phyloP scores from a whole-genome alignment of 306 rosid species.

The Prunus mongolica region DNA sequence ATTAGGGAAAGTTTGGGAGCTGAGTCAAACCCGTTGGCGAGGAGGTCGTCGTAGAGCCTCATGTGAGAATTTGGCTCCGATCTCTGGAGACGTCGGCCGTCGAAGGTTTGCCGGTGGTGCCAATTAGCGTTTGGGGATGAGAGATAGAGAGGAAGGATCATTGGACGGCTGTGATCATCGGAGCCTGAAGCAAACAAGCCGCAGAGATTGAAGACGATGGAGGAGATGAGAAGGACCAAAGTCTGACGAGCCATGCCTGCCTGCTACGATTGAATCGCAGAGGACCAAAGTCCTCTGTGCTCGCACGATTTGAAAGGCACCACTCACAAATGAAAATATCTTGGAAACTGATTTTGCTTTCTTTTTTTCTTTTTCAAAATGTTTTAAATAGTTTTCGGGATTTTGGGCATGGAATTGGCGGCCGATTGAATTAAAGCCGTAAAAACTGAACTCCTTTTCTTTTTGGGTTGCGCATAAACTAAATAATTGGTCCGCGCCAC shows the following conservation, averaged over 20 bases:
- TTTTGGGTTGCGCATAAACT: background rate
- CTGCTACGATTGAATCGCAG: slow-evolving; percentile 6
- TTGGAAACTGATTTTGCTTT: background rate
- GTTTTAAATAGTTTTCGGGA: background rate
- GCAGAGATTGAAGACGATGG: slow-evolving; percentile 3
- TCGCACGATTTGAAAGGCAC: background rate
- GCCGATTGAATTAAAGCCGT: background rate
- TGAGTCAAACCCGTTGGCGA: slow-evolving; percentile 34
- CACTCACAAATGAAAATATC: background rate
- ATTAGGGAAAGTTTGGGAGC: background rate
- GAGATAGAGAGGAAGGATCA: slow-evolving; percentile 40
- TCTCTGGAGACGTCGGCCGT: slow-evolving; percentile 35
- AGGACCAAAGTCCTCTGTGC: slow-evolving; percentile 34
- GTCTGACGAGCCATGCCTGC: slow-evolving; percentile 28
- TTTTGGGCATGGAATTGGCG: background rate
- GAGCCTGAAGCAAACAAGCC: slow-evolving; percentile 4
- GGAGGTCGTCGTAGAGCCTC: slow-evolving; percentile 50
- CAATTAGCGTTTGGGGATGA: slow-evolving; percentile 20
- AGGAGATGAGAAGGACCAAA: background rate
- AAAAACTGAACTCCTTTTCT: too few species aligned
- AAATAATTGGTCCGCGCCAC: background rate
- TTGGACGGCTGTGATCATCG: slow-evolving; percentile 26
- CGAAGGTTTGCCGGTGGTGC: slow-evolving; percentile 21
- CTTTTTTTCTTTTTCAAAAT: background rate
- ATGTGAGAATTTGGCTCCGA: slow-evolving; percentile 36